Evolutionary conservation across 2,329 filamentous ascomycete genomes (phyloP).

Genomic region (Calonectria naviculata): DNA sequence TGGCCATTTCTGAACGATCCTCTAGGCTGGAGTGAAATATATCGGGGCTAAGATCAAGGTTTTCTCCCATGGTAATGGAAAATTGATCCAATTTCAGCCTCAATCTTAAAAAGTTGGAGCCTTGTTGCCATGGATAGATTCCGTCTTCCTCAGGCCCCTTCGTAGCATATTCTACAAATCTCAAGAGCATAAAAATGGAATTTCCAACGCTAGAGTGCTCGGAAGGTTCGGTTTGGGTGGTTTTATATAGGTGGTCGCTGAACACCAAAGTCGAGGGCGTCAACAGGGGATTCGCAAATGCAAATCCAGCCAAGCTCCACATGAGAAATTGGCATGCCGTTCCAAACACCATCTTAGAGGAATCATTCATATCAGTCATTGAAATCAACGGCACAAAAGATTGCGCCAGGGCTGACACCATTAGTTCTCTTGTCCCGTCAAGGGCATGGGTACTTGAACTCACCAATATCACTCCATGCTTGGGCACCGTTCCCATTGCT

Average conservation of each 20-base stretch:
- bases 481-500: not conserved
- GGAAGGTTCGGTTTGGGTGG: not conserved
- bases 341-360: not conserved
- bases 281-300: not conserved
- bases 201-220: not conserved
- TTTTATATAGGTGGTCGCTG: not conserved
- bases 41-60: not conserved
- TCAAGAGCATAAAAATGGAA: not conserved
- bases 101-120: not conserved
- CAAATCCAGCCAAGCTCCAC: not conserved
- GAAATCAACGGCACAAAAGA: not conserved
- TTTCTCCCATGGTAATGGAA: not conserved
- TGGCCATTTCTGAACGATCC: not conserved
- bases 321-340: not conserved
- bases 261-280: not conserved
- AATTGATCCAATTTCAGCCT: not conserved
- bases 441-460: not conserved
- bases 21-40: not conserved
- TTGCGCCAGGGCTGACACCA: not conserved
- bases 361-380: not conserved
- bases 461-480: constrained; percentile 1
- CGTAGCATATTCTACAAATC: not conserved
- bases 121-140: not conserved
- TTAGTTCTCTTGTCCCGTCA: not conserved
- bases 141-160: not conserved